Conservation (phyloP, 768 basidiomycete species). For the Podaxis sp. region DNA sequence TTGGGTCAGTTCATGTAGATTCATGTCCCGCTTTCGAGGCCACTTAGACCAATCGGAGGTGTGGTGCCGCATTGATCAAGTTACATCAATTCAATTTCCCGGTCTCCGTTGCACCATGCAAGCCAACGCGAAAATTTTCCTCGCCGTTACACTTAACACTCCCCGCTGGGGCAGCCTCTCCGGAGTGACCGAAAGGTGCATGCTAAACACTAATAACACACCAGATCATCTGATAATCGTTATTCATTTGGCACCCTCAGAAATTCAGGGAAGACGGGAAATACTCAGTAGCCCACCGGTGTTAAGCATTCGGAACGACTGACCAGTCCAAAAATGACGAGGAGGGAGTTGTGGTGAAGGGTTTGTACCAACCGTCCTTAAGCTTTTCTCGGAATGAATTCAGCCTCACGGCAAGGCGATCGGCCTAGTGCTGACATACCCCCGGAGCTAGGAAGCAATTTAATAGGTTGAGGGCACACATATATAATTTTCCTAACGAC, state of each 20-base stretch:
- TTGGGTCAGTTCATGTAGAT: neutral
- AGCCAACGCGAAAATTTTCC: neutral
- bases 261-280: conserved; percentile 4
- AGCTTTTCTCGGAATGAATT: neutral
- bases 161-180: neutral
- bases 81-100: neutral
- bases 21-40: neutral
- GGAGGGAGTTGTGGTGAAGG: neutral
- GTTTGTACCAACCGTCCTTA: neutral
- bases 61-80: neutral
- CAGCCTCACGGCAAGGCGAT: neutral
- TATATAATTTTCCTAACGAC: neutral
- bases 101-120: neutral
- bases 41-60: neutral
- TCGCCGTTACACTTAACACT: neutral
- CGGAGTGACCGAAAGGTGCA: neutral
- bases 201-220: neutral
- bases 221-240: neutral
- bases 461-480: neutral
- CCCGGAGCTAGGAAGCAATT: neutral
- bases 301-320: neutral
- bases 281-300: neutral
- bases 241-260: neutral
- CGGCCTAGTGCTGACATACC: neutral
- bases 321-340: neutral